Evolutionary conservation across 1,284 basidiomycete species (phyloP).

Genomic region (Cronartium ribicola): DNA sequence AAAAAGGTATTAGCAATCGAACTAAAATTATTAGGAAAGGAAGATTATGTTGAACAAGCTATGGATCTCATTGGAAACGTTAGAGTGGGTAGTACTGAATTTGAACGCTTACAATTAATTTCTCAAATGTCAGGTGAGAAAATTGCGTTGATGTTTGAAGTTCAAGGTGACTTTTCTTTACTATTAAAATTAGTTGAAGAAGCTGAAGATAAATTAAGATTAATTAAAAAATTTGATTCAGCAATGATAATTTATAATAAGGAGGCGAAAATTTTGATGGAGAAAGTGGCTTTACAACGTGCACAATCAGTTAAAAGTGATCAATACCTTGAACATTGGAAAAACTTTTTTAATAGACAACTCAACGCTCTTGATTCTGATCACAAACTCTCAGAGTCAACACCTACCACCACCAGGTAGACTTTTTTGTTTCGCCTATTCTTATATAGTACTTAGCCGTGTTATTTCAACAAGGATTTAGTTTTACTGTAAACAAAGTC

Average conservation of each 20-base stretch:
- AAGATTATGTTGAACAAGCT: neutral
- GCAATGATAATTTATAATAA: neutral
- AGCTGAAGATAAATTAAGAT: neutral
- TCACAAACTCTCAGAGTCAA: neutral
- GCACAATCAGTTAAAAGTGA: neutral
- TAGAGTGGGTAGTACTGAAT: neutral
- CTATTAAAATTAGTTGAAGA: neutral
- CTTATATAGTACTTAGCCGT: no score
- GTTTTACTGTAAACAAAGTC: no score
- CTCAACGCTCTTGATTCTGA: neutral
- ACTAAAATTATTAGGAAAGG: no score
- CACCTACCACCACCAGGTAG: no score
- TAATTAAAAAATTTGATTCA: neutral
- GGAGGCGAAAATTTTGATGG: neutral
- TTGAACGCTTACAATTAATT: conserved; percentile 3
- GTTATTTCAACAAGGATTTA: no score
- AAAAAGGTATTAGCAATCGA: no score
- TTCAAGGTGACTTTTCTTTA: neutral
- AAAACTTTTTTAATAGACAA: neutral
- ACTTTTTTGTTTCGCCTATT: no score
- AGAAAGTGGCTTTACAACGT: neutral
- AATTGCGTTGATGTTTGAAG: neutral
- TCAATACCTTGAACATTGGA: neutral
- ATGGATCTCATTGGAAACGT: neutral
- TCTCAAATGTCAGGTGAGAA: neutral